Base-by-base conservation (phyloP, 2,329 filamentous ascomycete species). In the Ceratocystis lukuohia region DNA sequence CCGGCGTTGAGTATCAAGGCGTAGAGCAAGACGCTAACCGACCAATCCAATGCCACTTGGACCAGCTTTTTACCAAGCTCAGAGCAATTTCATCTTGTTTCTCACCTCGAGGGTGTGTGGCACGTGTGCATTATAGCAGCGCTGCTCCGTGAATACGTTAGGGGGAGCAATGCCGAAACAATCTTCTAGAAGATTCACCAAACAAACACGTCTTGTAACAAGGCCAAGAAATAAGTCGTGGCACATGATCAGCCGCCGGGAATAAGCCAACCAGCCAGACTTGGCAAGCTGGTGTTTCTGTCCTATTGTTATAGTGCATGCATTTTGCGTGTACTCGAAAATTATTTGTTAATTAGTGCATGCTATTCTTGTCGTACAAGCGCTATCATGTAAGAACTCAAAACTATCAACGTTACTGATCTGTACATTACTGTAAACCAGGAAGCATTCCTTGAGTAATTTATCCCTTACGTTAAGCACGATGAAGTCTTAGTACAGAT, bases 301-400 rank as follows among this genome's bases (percentile, higher is more conserved):
- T 41, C 37, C 37, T 41, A 41, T 41, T 4, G 37, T 41, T 41
- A 41, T 41, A 41, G 37, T 41, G 37, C 37, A 41, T 41, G 37
- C 37, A 41, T 41, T 41, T 41, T 41, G 37, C 12, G 12, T 41
- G 37, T 41, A 15, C 37, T 41, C 37, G 37, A 15, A 41, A 15
- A 41, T 41, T 41, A 17, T 37, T 59, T 30, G 56, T 37, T 59
- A 37, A 12, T 30, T 25, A 15, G 25, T 59, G 37, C 7, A 37
- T 17, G 7, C 12, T 25, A 33, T 25, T n/a, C 53, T 8, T 15
- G 53, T 59, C 25, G 56, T 59, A 59, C 56, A 59, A 37, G 17
- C 56, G 2, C 56, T 59, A 59, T 59, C 20, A 59, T 59, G 56
- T 59, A 59, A 59, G 56, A 59, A 37, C 56, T 59, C 56, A 59